Evolutionary conservation across 2,329 filamentous ascomycete species (phyloP).

Genomic region (Zalaria obscura): DNA sequence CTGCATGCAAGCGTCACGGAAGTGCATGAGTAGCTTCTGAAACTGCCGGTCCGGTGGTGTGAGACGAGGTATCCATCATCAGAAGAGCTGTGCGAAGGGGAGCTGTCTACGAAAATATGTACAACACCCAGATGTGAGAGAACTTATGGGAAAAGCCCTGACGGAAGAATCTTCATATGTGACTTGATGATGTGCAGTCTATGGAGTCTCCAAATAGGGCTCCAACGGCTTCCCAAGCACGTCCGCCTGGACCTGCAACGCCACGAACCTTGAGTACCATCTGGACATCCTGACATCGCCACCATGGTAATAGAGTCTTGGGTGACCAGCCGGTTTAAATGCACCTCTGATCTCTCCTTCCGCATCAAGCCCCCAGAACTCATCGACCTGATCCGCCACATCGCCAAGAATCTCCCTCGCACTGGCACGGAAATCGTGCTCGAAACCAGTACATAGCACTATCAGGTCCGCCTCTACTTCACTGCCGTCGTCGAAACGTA

Average conservation of each 20-base stretch:
- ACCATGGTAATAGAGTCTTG: slow-evolving; percentile 30
- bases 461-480: slow-evolving; percentile 30
- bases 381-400: slow-evolving; percentile 24
- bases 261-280: slow-evolving; percentile 34
- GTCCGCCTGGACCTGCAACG: slow-evolving; percentile 30
- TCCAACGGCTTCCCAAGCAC: slow-evolving; percentile 9
- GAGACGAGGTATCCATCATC: too few species aligned
- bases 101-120: too few species aligned
- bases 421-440: slow-evolving; percentile 26
- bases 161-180: too few species aligned
- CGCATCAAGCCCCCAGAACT: slow-evolving; percentile 31
- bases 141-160: too few species aligned
- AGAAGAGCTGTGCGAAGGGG: too few species aligned
- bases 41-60: too few species aligned
- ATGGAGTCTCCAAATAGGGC: slow-evolving; percentile 1
- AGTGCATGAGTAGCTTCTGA: too few species aligned
- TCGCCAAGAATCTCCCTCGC: slow-evolving; percentile 26
- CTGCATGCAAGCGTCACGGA: too few species aligned
- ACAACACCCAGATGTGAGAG: too few species aligned
- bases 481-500: slow-evolving; percentile 29
- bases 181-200: too few species aligned
- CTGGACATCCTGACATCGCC: slow-evolving; percentile 27
- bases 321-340: slow-evolving; percentile 23
- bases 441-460: slow-evolving; percentile 33
- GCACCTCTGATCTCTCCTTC: slow-evolving; percentile 34